Base-by-base conservation (phyloP, 2,329 filamentous ascomycete genomes). In the Fusarium proliferatum region DNA sequence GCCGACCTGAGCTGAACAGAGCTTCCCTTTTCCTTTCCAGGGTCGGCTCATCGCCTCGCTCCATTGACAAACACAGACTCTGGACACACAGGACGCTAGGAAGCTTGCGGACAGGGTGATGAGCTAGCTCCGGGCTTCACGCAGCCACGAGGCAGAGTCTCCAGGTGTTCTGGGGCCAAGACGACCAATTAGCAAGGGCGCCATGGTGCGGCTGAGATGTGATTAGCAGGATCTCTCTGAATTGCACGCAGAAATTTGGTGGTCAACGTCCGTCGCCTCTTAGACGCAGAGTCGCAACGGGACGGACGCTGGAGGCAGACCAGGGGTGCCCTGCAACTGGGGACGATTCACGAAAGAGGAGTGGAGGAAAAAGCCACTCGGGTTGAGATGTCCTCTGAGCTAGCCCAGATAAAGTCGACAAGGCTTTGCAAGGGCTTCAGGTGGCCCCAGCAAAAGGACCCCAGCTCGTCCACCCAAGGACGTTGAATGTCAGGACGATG, bases 121-220 rank as follows among this genome's bases (percentile, higher is more conserved):
- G 45, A 71, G 46, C 41, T 70, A 70, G 66, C 55, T 61, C 64
- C 46, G 48, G 52, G 34, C 48, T 61, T 48, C 61, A 67, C 64
- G 72, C 60, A 68, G 39, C 73, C 69, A 72, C 67, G 67, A 77
- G 70, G 76, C 76, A 77, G 64, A 78, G 61, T 61, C 43, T 45
- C 56, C 42, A 45, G 51, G 33, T 55, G 10, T 41, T 34, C 58
- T 64, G 55, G 36, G 30, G 48, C 28, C 28, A 33, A 46, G 23
- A 52, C 7, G 41, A 17, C 76, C 76, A 77, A 78, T 77, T 30
- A 68, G 46, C 41, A 36, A 21, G 33, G 34, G n/a, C 26, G 42
- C 36, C 28, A 59, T 52, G 61, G 72, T 77, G 76, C 76, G 76
- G 76, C 76, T 77, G 76, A 77, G 67, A 56, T 21, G 66, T 58